Evolutionary conservation across 169 alveolate genomes (phyloP).

Genomic region (Plasmodium inui): DNA sequence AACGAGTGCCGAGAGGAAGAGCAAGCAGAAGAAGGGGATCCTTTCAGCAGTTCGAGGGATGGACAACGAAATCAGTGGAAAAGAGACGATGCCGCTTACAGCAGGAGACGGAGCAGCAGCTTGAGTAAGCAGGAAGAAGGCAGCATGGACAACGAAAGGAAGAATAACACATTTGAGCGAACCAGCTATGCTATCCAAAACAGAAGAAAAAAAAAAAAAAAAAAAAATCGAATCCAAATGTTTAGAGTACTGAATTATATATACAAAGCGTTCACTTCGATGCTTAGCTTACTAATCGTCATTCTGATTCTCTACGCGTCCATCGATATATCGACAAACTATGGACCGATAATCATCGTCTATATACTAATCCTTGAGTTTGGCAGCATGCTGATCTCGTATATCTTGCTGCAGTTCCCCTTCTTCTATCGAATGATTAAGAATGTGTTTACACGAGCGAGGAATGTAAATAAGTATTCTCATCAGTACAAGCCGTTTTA

Average conservation of each 20-base stretch:
- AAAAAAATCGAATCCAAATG: slow-evolving; percentile 3
- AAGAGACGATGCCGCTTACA: not conserved
- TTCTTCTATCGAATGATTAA: slow-evolving; percentile 59
- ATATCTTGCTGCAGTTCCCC: slow-evolving; percentile 53
- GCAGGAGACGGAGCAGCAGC: not conserved
- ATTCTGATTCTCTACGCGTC: slow-evolving; percentile 64
- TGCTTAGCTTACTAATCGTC: slow-evolving; percentile 40
- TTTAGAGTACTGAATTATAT: slow-evolving; percentile 47
- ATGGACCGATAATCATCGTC: slow-evolving; percentile 42
- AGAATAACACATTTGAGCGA: not conserved
- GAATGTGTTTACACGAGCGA: slow-evolving; percentile 39
- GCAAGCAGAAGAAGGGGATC: not conserved
- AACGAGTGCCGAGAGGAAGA: not conserved
- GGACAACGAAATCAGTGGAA: not conserved
- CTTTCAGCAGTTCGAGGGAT: not conserved
- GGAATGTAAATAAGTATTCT: slow-evolving; percentile 53
- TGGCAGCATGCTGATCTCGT: slow-evolving; percentile 68
- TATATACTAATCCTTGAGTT: slow-evolving; percentile 33
- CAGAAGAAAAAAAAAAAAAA: slow-evolving; percentile 5
- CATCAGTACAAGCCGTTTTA: slow-evolving; percentile 67
- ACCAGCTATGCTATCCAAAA: not conserved
- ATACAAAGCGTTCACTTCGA: slow-evolving; percentile 25
- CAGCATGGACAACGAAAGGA: not conserved
- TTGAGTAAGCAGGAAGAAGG: not conserved
- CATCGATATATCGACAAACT: slow-evolving; percentile 33